Evolutionary conservation across 345 rosid species (phyloP).

Genomic region (Theobroma cacao): DNA sequence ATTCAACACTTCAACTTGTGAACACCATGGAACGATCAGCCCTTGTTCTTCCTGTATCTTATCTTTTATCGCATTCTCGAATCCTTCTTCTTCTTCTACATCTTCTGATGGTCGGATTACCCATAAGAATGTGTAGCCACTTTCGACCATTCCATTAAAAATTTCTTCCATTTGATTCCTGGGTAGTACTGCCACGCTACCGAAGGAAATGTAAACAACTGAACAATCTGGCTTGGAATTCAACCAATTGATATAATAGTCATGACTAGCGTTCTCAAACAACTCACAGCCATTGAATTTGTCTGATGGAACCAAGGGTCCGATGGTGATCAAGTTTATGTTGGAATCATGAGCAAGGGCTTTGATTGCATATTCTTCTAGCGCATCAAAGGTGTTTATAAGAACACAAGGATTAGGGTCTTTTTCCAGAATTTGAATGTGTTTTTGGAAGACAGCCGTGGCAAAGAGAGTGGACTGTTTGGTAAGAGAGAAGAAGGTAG

Average conservation of each 20-base stretch:
- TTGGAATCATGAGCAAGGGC: constrained; percentile 6
- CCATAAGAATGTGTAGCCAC: constrained; percentile 34
- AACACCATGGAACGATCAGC: constrained; percentile 44
- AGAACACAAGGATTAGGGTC: constrained; percentile 22
- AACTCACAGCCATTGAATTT: neutral
- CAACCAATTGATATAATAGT: constrained; percentile 32
- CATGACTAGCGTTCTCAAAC: neutral
- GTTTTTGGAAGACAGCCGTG: neutral
- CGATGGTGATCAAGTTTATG: constrained; percentile 24
- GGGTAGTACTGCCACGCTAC: constrained; percentile 25
- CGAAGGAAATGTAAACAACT: constrained; percentile 42
- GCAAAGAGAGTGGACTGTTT: neutral
- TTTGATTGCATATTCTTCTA: constrained; percentile 23
- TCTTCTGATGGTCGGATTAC: constrained; percentile 14
- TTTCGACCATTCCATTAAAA: constrained; percentile 18
- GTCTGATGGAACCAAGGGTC: constrained; percentile 25
- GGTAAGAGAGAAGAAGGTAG: constrained; percentile 21
- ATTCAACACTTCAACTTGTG: constrained; percentile 39
- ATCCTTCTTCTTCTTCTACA: neutral
- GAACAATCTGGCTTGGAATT: constrained; percentile 21
- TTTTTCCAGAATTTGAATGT: constrained; percentile 8
- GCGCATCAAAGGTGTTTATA: constrained; percentile 33
- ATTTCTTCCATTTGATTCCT: constrained; percentile 36
- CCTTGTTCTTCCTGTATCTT: constrained; percentile 19
- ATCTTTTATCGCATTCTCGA: constrained; percentile 5